Percentiles rank a stretch among this genome's conserved stretches.
phyloP scores from a whole-genome alignment of 2,329 filamentous ascomycete genomes.

The Rosellinia necatrix region DNA sequence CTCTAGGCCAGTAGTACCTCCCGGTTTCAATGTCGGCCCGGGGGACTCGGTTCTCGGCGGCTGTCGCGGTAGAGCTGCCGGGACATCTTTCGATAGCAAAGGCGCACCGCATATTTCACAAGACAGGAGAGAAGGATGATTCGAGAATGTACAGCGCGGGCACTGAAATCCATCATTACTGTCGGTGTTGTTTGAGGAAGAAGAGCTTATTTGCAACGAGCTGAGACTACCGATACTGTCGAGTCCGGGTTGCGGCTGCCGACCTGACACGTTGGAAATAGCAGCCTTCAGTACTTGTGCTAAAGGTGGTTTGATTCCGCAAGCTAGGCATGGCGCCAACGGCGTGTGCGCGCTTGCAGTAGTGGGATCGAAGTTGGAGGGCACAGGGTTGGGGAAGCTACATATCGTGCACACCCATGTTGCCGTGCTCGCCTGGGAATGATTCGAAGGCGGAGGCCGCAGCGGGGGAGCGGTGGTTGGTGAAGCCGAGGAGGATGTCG shows the following conservation, averaged over 20 bases:
- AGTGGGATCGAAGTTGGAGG: conserved; percentile 88
- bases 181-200: conserved; percentile 9
- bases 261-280: conserved; percentile 72
- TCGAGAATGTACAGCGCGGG: conserved; percentile 89
- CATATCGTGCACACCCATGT: conserved; percentile 98
- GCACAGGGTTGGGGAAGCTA: conserved; percentile 90
- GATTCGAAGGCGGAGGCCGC: conserved; percentile 50
- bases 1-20: conserved; percentile 51
- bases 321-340: conserved; percentile 85
- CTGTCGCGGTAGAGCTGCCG: conserved; percentile 46
- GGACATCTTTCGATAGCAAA: conserved; percentile 60
- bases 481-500: conserved; percentile 47
- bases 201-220: conserved; percentile 15
- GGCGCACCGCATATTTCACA: conserved; percentile 93
- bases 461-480: conserved; percentile 40
- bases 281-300: conserved; percentile 84
- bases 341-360: conserved; percentile 79
- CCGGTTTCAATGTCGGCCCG: conserved; percentile 65
- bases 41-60: conserved; percentile 72
- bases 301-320: conserved; percentile 89
- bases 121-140: conserved; percentile 81
- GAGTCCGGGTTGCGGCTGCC: conserved; percentile 28
- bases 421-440: conserved; percentile 61
- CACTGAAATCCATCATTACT: conserved; percentile 60
- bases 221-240: conserved; percentile 17